phyloP scores from a whole-genome alignment of 83 land plant genomes.

The Thuja plicata region DNA sequence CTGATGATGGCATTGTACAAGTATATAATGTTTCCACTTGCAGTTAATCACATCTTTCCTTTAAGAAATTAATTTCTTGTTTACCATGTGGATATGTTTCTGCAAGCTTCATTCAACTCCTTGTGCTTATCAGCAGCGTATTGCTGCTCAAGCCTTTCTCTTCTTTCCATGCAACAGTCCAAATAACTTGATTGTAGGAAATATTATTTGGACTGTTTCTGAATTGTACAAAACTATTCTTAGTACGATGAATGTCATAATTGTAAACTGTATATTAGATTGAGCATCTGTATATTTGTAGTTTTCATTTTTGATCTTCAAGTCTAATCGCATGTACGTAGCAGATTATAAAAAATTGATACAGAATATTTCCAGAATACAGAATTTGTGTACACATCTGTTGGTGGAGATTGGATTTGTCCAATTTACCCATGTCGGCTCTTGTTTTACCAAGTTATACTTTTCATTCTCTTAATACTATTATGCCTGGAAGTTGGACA shows the following conservation, averaged over 20 bases:
- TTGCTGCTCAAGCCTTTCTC: neutral
- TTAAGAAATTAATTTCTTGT: neutral
- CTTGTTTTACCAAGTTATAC: neutral
- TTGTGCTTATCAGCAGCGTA: neutral
- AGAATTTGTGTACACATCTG: neutral
- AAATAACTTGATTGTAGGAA: neutral
- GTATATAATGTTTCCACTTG: slow-evolving; percentile 3
- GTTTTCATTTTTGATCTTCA: neutral
- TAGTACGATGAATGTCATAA: neutral
- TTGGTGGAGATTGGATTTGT: neutral
- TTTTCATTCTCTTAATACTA: neutral
- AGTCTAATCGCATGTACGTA: neutral
- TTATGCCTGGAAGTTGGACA: neutral
- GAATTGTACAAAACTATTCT: neutral
- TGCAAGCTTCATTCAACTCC: neutral
- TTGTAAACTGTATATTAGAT: neutral
- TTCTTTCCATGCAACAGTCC: neutral
- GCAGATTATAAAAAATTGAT: neutral
- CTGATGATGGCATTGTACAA: slow-evolving; percentile 17
- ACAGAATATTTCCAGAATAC: neutral
- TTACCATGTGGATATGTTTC: neutral
- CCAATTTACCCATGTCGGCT: neutral
- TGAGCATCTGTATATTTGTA: slow-evolving; percentile 3
- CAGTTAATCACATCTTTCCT: neutral
- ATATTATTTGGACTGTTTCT: neutral